Evolutionary conservation across 2,329 filamentous ascomycete species (phyloP).

Genomic region (Bimuria novae-zelandiae): DNA sequence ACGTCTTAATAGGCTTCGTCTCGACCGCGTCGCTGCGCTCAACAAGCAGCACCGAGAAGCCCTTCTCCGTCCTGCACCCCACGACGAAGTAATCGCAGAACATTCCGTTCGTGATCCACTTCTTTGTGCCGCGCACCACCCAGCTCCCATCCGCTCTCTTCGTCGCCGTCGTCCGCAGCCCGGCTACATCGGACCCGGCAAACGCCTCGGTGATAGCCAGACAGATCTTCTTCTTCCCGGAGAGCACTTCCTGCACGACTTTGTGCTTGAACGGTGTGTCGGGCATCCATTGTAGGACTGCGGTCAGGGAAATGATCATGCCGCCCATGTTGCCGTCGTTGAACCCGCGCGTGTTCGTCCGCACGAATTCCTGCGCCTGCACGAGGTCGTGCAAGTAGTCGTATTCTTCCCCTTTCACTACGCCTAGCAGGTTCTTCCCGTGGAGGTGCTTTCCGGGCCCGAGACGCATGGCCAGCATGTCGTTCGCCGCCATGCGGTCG

Average conservation of each 20-base stretch:
- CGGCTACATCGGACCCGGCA: constrained; percentile 80
- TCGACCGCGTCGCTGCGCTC: constrained; percentile 74
- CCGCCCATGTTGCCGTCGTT: constrained; percentile 87
- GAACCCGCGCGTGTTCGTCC: constrained; percentile 76
- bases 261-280: constrained; percentile 68
- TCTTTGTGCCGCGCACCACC: constrained; percentile 72
- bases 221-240: constrained; percentile 85
- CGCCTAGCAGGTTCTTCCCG: constrained; percentile 69
- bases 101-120: constrained; percentile 84
- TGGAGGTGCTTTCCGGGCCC: constrained; percentile 83
- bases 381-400: constrained; percentile 88
- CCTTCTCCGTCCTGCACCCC: constrained; percentile 78
- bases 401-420: constrained; percentile 77
- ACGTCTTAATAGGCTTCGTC: constrained; percentile 78
- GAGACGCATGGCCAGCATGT: constrained; percentile 79
- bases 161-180: constrained; percentile 73
- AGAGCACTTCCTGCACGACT: constrained; percentile 73
- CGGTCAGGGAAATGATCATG: constrained; percentile 81
- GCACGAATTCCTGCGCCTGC: constrained; percentile 71
- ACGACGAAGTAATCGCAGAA: constrained; percentile 84
- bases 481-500: constrained; percentile 74
- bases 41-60: constrained; percentile 77
- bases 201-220: constrained; percentile 89
- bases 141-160: constrained; percentile 56
- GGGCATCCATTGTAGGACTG: constrained; percentile 76